phyloP scores from a whole-genome alignment of 306 rosid genomes.

The Boehmeria nivea region DNA sequence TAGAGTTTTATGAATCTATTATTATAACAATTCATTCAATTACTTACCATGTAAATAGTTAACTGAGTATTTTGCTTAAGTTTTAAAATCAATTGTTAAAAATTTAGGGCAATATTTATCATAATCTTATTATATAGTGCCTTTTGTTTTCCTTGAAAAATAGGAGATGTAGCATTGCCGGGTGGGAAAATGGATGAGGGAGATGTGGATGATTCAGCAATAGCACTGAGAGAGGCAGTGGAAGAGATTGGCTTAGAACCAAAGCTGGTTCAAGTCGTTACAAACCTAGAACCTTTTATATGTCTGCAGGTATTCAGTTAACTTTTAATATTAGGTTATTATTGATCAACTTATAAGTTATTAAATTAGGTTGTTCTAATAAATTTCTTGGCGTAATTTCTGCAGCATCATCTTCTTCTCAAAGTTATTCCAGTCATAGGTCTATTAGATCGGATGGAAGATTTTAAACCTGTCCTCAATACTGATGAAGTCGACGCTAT shows the following conservation, averaged over 20 bases:
- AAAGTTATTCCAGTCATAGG: conserved; percentile 32
- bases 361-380: too few relatives aligned
- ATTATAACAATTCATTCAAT: too few relatives aligned
- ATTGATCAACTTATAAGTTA: too few relatives aligned
- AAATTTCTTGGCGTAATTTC: neutral
- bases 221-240: conserved; percentile 33
- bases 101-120: too few relatives aligned
- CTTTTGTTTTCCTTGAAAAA: neutral
- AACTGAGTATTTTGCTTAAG: too few relatives aligned
- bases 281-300: conserved; percentile 24
- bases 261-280: conserved; percentile 24
- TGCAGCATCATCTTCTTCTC: conserved; percentile 17
- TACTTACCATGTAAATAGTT: too few relatives aligned
- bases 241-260: conserved; percentile 37
- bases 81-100: too few relatives aligned
- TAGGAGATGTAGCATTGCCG: conserved; percentile 40
- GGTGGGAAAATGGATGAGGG: conserved; percentile 38
- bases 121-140: too few relatives aligned
- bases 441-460: conserved; percentile 12
- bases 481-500: conserved; percentile 26
- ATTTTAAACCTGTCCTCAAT: conserved; percentile 30
- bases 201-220: conserved; percentile 30
- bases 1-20: too few relatives aligned
- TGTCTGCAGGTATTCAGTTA: conserved; percentile 12
- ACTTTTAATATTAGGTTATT: neutral